Evolutionary conservation across 352 stramenopile species (phyloP).

Genomic region (Phytophthora pini): DNA sequence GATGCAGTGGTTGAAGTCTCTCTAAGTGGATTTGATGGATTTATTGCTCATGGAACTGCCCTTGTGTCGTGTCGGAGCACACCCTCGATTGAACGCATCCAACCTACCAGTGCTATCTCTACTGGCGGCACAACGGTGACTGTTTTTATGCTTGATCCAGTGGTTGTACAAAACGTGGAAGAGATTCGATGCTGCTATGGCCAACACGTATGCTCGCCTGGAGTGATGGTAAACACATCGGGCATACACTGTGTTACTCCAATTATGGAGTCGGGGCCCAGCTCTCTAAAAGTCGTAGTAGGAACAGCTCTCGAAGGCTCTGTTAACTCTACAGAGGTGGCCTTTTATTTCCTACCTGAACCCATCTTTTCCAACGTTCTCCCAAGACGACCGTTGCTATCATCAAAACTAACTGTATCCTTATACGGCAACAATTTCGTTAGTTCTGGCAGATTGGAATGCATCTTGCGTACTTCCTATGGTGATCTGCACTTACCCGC

Average conservation of each 20-base stretch:
- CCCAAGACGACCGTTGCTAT: conserved; percentile 24
- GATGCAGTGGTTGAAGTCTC: conserved; percentile 28
- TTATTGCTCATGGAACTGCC: conserved; percentile 23
- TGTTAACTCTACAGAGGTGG: conserved; percentile 43
- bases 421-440: conserved; percentile 39
- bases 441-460: conserved; percentile 20
- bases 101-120: conserved; percentile 27
- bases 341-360: conserved; percentile 32
- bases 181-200: conserved; percentile 44
- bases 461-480: conserved; percentile 33
- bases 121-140: conserved; percentile 24
- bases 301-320: conserved; percentile 10
- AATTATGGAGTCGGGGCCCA: conserved; percentile 11
- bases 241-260: conserved; percentile 33
- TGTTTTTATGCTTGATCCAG: conserved; percentile 19
- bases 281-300: conserved; percentile 27
- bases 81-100: conserved; percentile 26
- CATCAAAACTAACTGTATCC: conserved; percentile 18
- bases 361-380: conserved; percentile 33
- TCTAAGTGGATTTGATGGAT: conserved; percentile 41
- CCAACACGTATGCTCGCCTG: conserved; percentile 22
- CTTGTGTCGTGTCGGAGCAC: conserved; percentile 23
- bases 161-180: conserved; percentile 9
- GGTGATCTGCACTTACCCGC: conserved; percentile 15
- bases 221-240: conserved; percentile 18